Percentiles rank a stretch among this genome's conserved stretches.
Conservation (phyloP, 495 filamentous ascomycete genomes). For the Penicillium bialowiezense region DNA sequence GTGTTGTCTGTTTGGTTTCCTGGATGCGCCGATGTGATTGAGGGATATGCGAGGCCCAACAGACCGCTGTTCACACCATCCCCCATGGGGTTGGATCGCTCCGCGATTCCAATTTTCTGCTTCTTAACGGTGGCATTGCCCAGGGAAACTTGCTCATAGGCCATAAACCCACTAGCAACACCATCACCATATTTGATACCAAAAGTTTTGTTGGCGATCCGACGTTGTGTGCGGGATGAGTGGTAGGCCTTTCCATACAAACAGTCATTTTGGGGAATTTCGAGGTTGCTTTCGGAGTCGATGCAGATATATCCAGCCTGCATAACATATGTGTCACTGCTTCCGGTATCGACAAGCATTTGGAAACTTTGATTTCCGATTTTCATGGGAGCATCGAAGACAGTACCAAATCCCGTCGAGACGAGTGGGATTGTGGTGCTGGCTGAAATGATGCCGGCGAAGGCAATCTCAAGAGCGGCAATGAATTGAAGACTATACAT, state of each 20-base stretch:
- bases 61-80: conserved; percentile 48
- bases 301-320: conserved; percentile 47
- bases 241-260: conserved; percentile 45
- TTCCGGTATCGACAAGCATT: conserved; percentile 60
- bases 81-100: conserved; percentile 46
- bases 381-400: conserved; percentile 21
- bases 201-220: conserved; percentile 50
- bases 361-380: conserved; percentile 38
- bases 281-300: conserved; percentile 19
- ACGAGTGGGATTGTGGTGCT: background rate
- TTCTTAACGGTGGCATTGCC: conserved; percentile 49
- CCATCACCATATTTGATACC: conserved; percentile 59
- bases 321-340: conserved; percentile 59
- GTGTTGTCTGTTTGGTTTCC: conserved; percentile 26
- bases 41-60: conserved; percentile 60
- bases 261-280: conserved; percentile 36
- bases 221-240: conserved; percentile 34
- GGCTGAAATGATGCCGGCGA: too few species aligned
- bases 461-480: too few species aligned
- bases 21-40: conserved; percentile 35
- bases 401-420: conserved; percentile 17
- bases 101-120: conserved; percentile 54
- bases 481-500: too few species aligned
- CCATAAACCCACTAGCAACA: conserved; percentile 53
- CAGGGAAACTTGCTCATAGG: conserved; percentile 53